phyloP scores from a whole-genome alignment of 1,284 basidiomycete species.

The Mycosarcoma mackinlayi region DNA sequence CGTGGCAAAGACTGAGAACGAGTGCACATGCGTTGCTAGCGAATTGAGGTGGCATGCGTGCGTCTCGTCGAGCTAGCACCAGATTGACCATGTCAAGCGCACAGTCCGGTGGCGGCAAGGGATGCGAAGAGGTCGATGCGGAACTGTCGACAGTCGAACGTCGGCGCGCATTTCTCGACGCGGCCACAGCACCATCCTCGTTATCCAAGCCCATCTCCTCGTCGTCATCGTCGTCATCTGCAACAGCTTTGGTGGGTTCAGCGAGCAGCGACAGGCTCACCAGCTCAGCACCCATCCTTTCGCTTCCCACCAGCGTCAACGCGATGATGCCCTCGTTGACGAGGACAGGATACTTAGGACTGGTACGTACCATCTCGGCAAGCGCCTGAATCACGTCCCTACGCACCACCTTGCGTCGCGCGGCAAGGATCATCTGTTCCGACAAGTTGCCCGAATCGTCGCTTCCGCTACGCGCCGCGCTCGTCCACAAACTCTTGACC shows the following conservation, averaged over 20 bases:
- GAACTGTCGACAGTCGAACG: constrained; percentile 37
- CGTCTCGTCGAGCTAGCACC: constrained; percentile 54
- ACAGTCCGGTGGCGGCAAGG: constrained; percentile 35
- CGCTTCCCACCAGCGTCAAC: constrained; percentile 79
- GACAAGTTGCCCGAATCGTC: not conserved
- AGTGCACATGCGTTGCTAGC: constrained; percentile 55
- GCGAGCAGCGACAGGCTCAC: constrained; percentile 45
- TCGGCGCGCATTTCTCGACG: constrained; percentile 18
- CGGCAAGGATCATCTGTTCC: constrained; percentile 3
- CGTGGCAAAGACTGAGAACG: constrained; percentile 35
- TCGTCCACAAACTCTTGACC: constrained; percentile 69
- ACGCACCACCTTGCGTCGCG: constrained; percentile 25
- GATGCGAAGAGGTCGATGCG: constrained; percentile 39
- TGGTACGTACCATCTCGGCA: constrained; percentile 79
- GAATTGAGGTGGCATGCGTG: constrained; percentile 62
- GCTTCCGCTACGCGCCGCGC: constrained; percentile 4
- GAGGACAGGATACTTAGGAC: constrained; percentile 82
- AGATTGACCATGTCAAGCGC: constrained; percentile 58
- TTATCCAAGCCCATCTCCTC: constrained; percentile 22
- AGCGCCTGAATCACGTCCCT: constrained; percentile 71
- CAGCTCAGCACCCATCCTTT: constrained; percentile 75
- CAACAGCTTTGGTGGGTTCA: constrained; percentile 21
- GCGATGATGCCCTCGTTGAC: constrained; percentile 90
- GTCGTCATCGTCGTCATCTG: constrained; percentile 22
- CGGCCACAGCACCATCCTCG: constrained; percentile 10